A percentile compares a stretch with the other conserved stretches of the same genome.
These are phyloP conservation scores for Phytophthora aleatoria DNA, from an alignment of 352 stramenopile species.

Conservation along the genomic window DNA sequence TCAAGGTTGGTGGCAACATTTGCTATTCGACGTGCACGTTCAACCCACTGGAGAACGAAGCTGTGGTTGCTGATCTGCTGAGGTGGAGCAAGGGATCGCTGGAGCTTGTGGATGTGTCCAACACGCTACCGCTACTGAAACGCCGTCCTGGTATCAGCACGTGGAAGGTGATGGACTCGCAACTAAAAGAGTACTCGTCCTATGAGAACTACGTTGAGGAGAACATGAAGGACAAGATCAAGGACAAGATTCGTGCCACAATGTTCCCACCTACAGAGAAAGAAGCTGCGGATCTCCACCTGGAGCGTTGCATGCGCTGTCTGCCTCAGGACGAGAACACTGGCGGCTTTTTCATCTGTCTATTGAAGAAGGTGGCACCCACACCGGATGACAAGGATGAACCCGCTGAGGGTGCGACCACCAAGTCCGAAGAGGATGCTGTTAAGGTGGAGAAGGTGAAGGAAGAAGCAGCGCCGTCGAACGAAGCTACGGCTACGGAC, in stretches of 20 bases:
- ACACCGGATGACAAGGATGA: constrained; percentile 51
- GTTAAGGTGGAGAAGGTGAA: constrained; percentile 25
- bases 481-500: constrained; percentile 18
- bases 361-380: constrained; percentile 92
- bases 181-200: constrained; percentile 78
- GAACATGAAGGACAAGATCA: constrained; percentile 66
- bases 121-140: constrained; percentile 83
- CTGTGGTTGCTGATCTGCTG: constrained; percentile 97
- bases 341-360: constrained; percentile 98
- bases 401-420: constrained; percentile 4
- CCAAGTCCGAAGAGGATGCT: constrained; percentile 3
- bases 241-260: constrained; percentile 79
- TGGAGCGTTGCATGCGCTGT: constrained; percentile 96
- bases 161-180: constrained; percentile 95
- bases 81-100: constrained; percentile 89
- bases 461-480: constrained; percentile 5
- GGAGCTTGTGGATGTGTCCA: constrained; percentile 91
- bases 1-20: constrained; percentile 94
- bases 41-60: constrained; percentile 99
- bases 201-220: constrained; percentile 69
- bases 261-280: constrained; percentile 92
- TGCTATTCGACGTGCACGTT: constrained; percentile 98
- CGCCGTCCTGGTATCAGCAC: constrained; percentile 84
- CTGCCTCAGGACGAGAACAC: constrained; percentile 96
- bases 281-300: constrained; percentile 71